Percentiles rank a stretch among this genome's conserved stretches.
Conservation (phyloP, 352 stramenopile genomes). For the Phytophthora pini region DNA sequence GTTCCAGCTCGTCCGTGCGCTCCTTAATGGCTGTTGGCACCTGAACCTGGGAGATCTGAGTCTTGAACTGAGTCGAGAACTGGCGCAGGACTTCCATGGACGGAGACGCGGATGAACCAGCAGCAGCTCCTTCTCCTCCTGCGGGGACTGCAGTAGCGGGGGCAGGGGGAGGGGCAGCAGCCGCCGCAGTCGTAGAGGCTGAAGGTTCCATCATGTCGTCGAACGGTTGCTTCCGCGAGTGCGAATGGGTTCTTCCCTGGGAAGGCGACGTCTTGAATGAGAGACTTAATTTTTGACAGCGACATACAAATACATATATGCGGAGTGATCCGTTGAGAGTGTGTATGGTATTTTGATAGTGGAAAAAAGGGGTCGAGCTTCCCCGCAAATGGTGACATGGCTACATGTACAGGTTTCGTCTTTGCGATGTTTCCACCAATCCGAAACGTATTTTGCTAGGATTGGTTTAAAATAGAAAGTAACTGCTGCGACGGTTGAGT, state of each 20-base stretch:
- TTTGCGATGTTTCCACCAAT: constrained; percentile 26
- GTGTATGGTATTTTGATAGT: not conserved
- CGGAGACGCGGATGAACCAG: not conserved
- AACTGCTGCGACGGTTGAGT: not conserved
- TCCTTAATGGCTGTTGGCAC: constrained; percentile 73
- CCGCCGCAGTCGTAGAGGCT: constrained; percentile 25
- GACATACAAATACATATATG: constrained; percentile 29
- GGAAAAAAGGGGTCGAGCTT: constrained; percentile 19
- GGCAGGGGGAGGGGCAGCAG: constrained; percentile 3
- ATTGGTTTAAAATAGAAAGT: constrained; percentile 25
- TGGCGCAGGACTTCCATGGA: constrained; percentile 33
- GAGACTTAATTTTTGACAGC: constrained; percentile 2
- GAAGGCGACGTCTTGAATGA: constrained; percentile 1
- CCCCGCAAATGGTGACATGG: constrained; percentile 25
- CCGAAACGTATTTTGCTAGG: not conserved
- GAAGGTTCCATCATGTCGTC: constrained; percentile 41
- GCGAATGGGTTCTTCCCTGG: constrained; percentile 16
- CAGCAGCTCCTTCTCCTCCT: not conserved
- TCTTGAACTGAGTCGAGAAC: constrained; percentile 39
- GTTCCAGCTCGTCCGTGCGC: constrained; percentile 71
- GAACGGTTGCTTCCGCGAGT: constrained; percentile 26
- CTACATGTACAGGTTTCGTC: constrained; percentile 14
- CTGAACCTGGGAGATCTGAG: constrained; percentile 59
- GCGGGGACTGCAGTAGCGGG: constrained; percentile 4
- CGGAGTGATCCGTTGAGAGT: constrained; percentile 28